Conservation (phyloP, 2,329 filamentous ascomycete genomes). For the Fusarium sp. region DNA sequence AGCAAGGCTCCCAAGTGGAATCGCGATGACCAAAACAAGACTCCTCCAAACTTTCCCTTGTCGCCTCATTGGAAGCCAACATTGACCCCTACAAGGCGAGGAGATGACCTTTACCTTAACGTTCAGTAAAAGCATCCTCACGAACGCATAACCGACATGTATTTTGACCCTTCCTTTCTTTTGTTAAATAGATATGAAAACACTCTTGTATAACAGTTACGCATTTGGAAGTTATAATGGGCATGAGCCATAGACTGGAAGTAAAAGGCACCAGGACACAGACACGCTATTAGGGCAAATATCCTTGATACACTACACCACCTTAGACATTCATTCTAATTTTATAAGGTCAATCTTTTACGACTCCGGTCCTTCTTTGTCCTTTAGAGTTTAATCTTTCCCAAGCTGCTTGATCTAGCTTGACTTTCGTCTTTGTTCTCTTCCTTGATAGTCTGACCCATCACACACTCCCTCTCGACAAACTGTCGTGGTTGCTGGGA, state of each 20-base stretch:
- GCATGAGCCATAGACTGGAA: slow-evolving; percentile 41
- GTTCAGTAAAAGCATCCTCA: slow-evolving; percentile 58
- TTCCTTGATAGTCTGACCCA: slow-evolving; percentile 56
- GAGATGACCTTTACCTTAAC: slow-evolving; percentile 73
- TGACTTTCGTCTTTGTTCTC: slow-evolving; percentile 49
- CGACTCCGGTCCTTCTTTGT: not conserved
- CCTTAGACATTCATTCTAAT: slow-evolving; percentile 44
- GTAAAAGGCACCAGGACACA: slow-evolving; percentile 24
- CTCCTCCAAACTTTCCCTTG: slow-evolving; percentile 25
- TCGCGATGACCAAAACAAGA: slow-evolving; percentile 30
- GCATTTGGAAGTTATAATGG: slow-evolving; percentile 42
- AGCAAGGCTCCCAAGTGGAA: slow-evolving; percentile 30
- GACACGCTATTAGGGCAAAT: slow-evolving; percentile 22
- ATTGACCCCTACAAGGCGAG: slow-evolving; percentile 75
- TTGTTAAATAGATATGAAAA: slow-evolving; percentile 25
- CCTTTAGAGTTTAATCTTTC: slow-evolving; percentile 10
- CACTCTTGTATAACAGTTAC: slow-evolving; percentile 45
- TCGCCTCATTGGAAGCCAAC: slow-evolving; percentile 62
- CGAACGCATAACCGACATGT: slow-evolving; percentile 20
- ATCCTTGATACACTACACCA: slow-evolving; percentile 45
- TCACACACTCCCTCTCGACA: slow-evolving; percentile 54
- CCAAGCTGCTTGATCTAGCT: slow-evolving; percentile 15
- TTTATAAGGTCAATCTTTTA: slow-evolving; percentile 21
- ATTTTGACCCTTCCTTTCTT: slow-evolving; percentile 16
- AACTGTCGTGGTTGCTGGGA: slow-evolving; percentile 34